Evolutionary conservation across 768 basidiomycete species (phyloP), one percentile per base, ranked within the genome.

Genomic region (Trametes punicea): DNA sequence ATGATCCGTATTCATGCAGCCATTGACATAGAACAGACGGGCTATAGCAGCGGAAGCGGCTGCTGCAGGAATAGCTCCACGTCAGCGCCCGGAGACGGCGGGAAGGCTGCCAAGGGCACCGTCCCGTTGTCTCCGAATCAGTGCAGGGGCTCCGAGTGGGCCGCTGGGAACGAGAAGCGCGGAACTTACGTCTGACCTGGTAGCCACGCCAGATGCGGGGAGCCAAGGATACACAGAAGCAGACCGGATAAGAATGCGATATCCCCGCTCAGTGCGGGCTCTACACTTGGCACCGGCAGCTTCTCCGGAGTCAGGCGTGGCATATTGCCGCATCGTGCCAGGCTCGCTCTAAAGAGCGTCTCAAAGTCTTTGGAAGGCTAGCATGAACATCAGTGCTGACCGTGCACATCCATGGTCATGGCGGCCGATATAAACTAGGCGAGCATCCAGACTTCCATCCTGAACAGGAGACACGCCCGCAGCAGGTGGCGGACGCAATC

Each of bases 161-260:
- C 56, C 45, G 50, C 56, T 51, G 49, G 42, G 56, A 46, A 46
- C 40, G 44, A 38, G 56, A 57, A 57, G 56, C 29, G 36, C 23
- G 15, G 7, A 21, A 10, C 13, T 57, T 57, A 57, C 56, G 56
- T 57, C 29, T 40, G 49, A 44, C 25, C 49, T 42, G 20, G 42
- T 54, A 36, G 44, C 46, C 33, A 29, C 18, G 25, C 45, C 33
- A 13, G 23, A 15, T 23, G 23, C 20, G 33, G 44, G 34, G 20
- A 42, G 33, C 10, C 33, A 6, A 9, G 15, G 27, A 44, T 11
- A 29, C 18, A 33, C n/a, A 39, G 36, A 54, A 54, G 52, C 34
- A 20, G 18, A 34, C 18, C 52, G 30, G 25, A 29, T 29, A 46
- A 29, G 52, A 44, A 54, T 39, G 45, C 26, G 52, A 44, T 21